phyloP scores from a whole-genome alignment of 805 yeast species.

The Ascoidea asiatica region DNA sequence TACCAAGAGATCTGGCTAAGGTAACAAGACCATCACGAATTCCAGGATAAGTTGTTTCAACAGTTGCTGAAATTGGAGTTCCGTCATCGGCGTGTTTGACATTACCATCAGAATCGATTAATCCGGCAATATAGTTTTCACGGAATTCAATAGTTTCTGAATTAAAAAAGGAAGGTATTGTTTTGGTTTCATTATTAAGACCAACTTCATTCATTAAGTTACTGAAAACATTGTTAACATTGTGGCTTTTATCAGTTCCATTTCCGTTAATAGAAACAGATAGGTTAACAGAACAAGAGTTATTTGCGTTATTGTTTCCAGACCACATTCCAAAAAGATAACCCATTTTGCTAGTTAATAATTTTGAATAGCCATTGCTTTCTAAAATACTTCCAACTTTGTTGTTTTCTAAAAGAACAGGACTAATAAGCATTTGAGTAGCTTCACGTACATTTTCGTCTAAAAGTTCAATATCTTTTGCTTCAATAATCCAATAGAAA shows the following conservation, averaged over 20 bases:
- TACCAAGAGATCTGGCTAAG: constrained; percentile 31
- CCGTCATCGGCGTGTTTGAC: constrained; percentile 13
- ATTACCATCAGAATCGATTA: constrained; percentile 26
- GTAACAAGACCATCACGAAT: constrained; percentile 22
- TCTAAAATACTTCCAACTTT: constrained; percentile 17
- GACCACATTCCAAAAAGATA: constrained; percentile 29
- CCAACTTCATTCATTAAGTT: constrained; percentile 14
- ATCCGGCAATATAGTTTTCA: constrained; percentile 30
- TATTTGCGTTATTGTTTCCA: constrained; percentile 25
- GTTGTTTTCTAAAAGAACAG: constrained; percentile 22
- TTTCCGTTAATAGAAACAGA: constrained; percentile 18
- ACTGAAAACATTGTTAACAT: constrained; percentile 20
- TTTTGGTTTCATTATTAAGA: constrained; percentile 15
- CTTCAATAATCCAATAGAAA: constrained; percentile 27
- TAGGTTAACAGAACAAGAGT: constrained; percentile 15
- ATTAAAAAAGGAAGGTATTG: constrained; percentile 22
- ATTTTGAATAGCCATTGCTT: constrained; percentile 10
- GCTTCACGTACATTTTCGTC: constrained; percentile 17
- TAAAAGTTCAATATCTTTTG: constrained; percentile 20
- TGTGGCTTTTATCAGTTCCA: constrained; percentile 15
- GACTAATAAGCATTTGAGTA: constrained; percentile 22
- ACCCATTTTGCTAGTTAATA: constrained; percentile 19
- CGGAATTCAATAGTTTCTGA: constrained; percentile 25
- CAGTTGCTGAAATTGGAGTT: constrained; percentile 15
- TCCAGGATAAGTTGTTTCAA: constrained; percentile 19